Evolutionary conservation across 2,329 filamentous ascomycete species (phyloP), one percentile per base, ranked within the genome.

Genomic region (Penicillium brevicompactum): DNA sequence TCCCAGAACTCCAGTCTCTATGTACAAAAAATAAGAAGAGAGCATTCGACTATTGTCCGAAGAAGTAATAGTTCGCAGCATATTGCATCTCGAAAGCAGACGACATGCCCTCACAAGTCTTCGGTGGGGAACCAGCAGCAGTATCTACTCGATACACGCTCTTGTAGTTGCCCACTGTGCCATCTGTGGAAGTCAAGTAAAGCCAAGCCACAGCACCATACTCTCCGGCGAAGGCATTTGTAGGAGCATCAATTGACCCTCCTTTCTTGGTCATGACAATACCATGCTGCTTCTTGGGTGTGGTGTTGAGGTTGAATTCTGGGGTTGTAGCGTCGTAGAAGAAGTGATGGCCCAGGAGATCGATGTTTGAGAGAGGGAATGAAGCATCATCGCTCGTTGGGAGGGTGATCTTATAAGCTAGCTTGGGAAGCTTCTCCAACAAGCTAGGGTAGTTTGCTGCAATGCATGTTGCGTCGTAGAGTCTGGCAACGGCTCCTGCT

Each of bases 391-490:
- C 69, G 34, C 64, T 63, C 11, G 57, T 53, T 6, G 77, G 80
- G 42, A 87, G 77, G 67, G 85, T 79, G 68, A 89, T 88, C 68
- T 85, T 80, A 52, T 96, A 82, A 1, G 88, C 85, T 54, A 91
- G 83, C 56, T 78, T 78, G 3, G 90, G 86, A 18, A 95, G 80
- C 52, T 81, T 73, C 59, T 80, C 70, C 41, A 92, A 79, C 14
- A 94, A 78, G 51, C 86, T 82, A 0, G 90, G 87, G 66, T 86
- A 87, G 62, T 84, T 79, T 41, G 88, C 82, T 6, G 88, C 89
- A 32, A 93, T 74, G 76, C 93, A 97, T 64, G 87, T 90, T 56
- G 87, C 89, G 76, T 97, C 92, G 86, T 90, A 97, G 66, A 97
- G 89, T 1, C 85, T 87, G 51, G 93, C 93, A 0, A 91, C 70